Conservation (phyloP, 495 filamentous ascomycete species). For the Podospora pseudocomata region DNA sequence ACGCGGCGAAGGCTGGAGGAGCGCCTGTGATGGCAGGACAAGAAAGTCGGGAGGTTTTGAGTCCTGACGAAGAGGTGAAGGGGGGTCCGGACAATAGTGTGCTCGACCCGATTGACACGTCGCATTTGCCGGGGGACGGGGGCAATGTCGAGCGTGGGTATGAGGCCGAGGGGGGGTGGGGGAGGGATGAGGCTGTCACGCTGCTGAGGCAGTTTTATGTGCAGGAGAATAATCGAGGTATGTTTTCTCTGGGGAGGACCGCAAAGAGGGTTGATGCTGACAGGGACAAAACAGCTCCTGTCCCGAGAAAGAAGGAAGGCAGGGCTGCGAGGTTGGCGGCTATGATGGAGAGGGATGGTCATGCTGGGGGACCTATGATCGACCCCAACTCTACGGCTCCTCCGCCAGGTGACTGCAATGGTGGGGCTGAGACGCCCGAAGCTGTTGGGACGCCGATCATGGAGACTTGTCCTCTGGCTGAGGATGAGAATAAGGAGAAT, state of each 20-base stretch:
- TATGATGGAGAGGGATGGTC: constrained; percentile 40
- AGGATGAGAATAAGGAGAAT: not conserved
- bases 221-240: constrained; percentile 89
- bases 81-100: constrained; percentile 1
- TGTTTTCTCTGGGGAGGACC: constrained; percentile 5
- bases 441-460: not conserved
- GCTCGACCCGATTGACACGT: constrained; percentile 14
- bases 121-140: constrained; percentile 34
- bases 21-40: constrained; percentile 3
- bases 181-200: constrained; percentile 84
- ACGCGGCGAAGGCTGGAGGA: constrained; percentile 1
- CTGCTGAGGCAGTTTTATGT: constrained; percentile 90
- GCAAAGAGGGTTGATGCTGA: not conserved
- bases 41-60: not conserved
- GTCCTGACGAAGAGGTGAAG: constrained; percentile 6
- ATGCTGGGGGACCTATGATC: constrained; percentile 27
- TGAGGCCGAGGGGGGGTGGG: constrained; percentile 75
- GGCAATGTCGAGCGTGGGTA: constrained; percentile 65
- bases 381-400: constrained; percentile 6
- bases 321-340: constrained; percentile 46
- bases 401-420: not conserved
- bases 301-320: constrained; percentile 52
- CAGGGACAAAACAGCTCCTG: constrained; percentile 35
- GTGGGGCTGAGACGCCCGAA: not conserved
- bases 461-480: not conserved